Conservation (phyloP, 129 eudicot genomes). For the Flaveria ramosissima region DNA sequence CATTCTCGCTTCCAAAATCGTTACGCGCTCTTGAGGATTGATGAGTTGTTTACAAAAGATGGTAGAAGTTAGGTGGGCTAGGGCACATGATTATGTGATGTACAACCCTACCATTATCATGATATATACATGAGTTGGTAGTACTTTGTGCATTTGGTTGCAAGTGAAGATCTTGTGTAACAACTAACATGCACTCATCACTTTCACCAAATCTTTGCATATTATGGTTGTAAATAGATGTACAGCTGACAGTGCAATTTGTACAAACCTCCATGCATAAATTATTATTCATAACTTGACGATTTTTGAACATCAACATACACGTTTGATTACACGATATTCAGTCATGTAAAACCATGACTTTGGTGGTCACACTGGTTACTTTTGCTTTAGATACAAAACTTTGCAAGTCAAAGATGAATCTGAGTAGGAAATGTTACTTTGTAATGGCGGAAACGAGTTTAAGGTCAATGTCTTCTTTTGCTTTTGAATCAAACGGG, state of each 20-base stretch:
- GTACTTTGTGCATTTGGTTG: conserved; percentile 42
- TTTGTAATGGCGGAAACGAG: conserved; percentile 58
- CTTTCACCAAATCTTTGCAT: conserved; percentile 11
- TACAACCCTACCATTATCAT: conserved; percentile 21
- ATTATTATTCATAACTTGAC: conserved; percentile 21
- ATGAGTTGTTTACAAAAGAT: neutral
- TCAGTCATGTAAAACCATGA: conserved; percentile 17
- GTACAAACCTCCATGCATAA: conserved; percentile 28
- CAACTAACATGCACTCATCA: conserved; percentile 13
- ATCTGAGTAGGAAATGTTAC: conserved; percentile 26
- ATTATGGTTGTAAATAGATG: conserved; percentile 9
- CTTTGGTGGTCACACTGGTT: neutral
- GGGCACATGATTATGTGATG: conserved; percentile 21
- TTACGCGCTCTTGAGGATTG: neutral
- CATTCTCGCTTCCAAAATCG: conserved; percentile 3
- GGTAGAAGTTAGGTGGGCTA: conserved; percentile 20
- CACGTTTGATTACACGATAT: conserved; percentile 30
- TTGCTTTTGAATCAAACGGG: conserved; percentile 84
- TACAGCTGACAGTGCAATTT: neutral
- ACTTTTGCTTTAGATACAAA: conserved; percentile 25
- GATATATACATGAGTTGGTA: conserved; percentile 28
- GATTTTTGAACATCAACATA: conserved; percentile 18
- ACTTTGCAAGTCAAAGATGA: conserved; percentile 17
- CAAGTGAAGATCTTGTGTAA: conserved; percentile 36
- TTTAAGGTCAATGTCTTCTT: conserved; percentile 61